Evolutionary conservation across 495 filamentous ascomycete species (phyloP).

Genomic region (Podospora bellae-mahoneyi): DNA sequence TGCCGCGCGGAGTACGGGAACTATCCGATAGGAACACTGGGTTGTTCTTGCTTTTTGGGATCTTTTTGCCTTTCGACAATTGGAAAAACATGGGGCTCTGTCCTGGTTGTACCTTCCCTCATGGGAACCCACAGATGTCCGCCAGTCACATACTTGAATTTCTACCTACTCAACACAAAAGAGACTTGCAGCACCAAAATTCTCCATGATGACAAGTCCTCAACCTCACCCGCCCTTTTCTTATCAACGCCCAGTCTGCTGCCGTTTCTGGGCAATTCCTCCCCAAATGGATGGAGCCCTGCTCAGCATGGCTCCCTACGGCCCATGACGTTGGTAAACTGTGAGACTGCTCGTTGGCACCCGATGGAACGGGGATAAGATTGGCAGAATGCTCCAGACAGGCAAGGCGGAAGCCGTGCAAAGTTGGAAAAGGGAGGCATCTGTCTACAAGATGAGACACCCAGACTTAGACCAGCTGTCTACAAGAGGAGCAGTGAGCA

Average conservation of each 20-base stretch:
- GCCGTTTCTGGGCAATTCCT: neutral
- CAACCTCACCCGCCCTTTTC: neutral
- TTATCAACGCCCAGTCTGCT: neutral
- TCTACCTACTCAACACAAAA: neutral
- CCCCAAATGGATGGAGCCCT: neutral
- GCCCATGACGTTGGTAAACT: neutral
- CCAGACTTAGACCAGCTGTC: neutral
- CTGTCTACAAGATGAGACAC: neutral
- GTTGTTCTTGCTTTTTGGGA: neutral
- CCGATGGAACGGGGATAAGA: slow-evolving; percentile 1
- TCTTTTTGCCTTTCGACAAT: too few relatives aligned
- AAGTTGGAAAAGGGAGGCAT: neutral
- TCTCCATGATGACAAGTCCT: neutral
- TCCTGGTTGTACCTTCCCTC: too few relatives aligned
- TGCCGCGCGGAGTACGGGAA: neutral
- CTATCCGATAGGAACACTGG: neutral
- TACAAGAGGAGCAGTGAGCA: neutral
- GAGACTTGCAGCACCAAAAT: too few relatives aligned
- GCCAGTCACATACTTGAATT: neutral
- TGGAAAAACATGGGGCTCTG: too few relatives aligned
- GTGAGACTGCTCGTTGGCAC: neutral
- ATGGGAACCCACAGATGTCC: neutral
- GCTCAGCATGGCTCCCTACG: neutral
- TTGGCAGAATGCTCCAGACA: neutral
- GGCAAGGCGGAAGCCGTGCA: neutral